Percentiles rank a stretch among this genome's conserved stretches.
phyloP scores from a whole-genome alignment of 106 monocot species.

The Phalaenopsis aphrodite region DNA sequence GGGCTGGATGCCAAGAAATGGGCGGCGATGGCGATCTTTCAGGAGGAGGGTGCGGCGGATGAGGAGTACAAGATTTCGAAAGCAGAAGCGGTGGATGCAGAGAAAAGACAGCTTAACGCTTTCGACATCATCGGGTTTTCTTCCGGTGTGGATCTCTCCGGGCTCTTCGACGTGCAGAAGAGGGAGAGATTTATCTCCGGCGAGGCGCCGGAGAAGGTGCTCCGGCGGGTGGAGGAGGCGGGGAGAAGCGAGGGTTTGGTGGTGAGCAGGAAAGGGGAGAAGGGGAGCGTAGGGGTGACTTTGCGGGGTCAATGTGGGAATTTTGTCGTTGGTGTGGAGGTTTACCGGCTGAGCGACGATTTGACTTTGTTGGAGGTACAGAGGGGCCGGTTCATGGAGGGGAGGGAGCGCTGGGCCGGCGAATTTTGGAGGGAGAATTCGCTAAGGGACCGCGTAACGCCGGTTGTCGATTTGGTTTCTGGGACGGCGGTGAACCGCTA shows the following conservation, averaged over 20 bases:
- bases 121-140: slow-evolving; percentile 17
- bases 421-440: background rate
- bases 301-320: slow-evolving; percentile 1
- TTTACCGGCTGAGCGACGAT: slow-evolving; percentile 1
- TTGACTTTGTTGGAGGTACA: background rate
- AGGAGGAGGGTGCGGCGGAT: background rate
- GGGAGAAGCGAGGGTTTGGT: background rate
- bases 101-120: slow-evolving; percentile 9
- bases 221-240: slow-evolving; percentile 4
- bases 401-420: background rate
- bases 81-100: background rate
- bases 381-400: background rate
- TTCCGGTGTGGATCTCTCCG: slow-evolving; percentile 10
- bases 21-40: slow-evolving; percentile 5
- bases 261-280: slow-evolving; percentile 8
- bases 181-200: slow-evolving; percentile 15
- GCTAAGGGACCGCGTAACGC: background rate
- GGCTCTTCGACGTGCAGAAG: slow-evolving; percentile 7
- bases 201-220: background rate
- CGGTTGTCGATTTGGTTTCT: background rate
- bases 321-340: background rate
- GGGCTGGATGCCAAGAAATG: slow-evolving; percentile 13
- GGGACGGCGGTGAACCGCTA: background rate
- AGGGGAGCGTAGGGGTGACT: background rate
- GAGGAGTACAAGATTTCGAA: background rate